Conservation (phyloP, 139 green algal genomes). For the Closterium sp. region DNA sequence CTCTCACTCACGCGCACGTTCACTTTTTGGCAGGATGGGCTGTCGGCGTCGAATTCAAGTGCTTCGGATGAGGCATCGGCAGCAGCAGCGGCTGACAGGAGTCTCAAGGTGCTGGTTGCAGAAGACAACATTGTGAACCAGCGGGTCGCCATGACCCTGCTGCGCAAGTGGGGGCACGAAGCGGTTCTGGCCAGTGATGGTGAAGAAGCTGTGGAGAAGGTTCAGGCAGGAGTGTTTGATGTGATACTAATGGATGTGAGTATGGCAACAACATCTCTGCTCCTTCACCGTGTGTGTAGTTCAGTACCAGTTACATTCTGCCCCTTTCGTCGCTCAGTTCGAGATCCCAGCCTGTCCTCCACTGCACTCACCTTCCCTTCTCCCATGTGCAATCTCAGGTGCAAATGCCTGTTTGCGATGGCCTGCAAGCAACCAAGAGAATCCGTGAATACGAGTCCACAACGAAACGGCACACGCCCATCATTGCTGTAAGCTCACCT, state of each 20-base stretch:
- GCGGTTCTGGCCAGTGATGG: constrained; percentile 14
- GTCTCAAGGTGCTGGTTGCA: constrained; percentile 29
- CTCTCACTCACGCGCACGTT: too few species aligned
- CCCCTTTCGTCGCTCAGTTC: too few species aligned
- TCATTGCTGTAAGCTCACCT: constrained; percentile 27
- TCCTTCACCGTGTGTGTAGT: too few species aligned
- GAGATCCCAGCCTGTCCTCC: neutral
- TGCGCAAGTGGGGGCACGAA: constrained; percentile 36
- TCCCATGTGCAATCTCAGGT: constrained; percentile 15
- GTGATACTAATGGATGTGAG: constrained; percentile 49
- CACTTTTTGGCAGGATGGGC: neutral
- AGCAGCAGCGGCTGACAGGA: constrained; percentile 1
- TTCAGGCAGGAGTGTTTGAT: constrained; percentile 13
- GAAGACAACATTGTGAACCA: constrained; percentile 47
- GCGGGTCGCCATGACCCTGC: constrained; percentile 21
- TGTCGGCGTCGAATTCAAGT: neutral
- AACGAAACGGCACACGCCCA: constrained; percentile 5
- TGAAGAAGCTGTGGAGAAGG: constrained; percentile 34
- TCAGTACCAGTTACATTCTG: too few species aligned
- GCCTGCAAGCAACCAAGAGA: constrained; percentile 9
- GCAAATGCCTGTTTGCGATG: constrained; percentile 38
- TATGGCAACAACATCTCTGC: too few species aligned
- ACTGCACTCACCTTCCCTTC: neutral
- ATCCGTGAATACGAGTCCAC: constrained; percentile 28
- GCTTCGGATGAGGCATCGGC: neutral